These are phyloP conservation scores for Rhynchosporium secalis DNA, from an alignment of 2,329 filamentous ascomycete species.

Conservation along the genomic window DNA sequence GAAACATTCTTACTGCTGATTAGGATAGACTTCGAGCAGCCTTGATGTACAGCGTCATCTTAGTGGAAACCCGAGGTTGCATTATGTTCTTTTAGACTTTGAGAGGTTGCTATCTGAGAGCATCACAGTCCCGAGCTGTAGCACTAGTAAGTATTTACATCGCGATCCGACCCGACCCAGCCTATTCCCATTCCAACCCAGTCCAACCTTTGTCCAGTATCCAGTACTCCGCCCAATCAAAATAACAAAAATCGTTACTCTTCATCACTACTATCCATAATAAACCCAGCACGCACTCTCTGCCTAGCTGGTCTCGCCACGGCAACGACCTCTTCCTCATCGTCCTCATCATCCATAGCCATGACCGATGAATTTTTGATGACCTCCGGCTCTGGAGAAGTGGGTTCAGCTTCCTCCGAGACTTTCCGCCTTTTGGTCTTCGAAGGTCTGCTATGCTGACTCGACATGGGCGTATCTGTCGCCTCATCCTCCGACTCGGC, in stretches of 20 bases:
- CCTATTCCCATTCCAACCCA: neutral
- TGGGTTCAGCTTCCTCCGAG: constrained; percentile 38
- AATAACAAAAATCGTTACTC: constrained; percentile 30
- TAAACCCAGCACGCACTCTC: constrained; percentile 54
- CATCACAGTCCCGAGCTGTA: no score
- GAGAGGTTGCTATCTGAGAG: no score
- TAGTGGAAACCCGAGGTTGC: no score
- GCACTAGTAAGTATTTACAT: no score
- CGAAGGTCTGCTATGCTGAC: constrained; percentile 39
- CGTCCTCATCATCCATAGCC: constrained; percentile 38
- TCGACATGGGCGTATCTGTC: constrained; percentile 45
- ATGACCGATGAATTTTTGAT: constrained; percentile 9
- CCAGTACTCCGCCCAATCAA: constrained; percentile 16
- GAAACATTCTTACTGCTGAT: no score
- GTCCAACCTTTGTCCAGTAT: neutral
- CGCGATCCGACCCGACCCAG: no score
- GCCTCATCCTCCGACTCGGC: constrained; percentile 40
- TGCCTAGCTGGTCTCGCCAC: constrained; percentile 36
- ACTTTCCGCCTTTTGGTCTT: constrained; percentile 44
- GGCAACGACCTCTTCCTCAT: constrained; percentile 46
- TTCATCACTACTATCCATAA: constrained; percentile 59
- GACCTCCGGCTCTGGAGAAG: constrained; percentile 26
- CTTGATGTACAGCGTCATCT: no score
- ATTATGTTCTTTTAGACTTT: no score
- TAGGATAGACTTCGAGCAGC: no score